Evolutionary conservation across 345 rosid species (phyloP).

Genomic region (Nephelium lappaceum): DNA sequence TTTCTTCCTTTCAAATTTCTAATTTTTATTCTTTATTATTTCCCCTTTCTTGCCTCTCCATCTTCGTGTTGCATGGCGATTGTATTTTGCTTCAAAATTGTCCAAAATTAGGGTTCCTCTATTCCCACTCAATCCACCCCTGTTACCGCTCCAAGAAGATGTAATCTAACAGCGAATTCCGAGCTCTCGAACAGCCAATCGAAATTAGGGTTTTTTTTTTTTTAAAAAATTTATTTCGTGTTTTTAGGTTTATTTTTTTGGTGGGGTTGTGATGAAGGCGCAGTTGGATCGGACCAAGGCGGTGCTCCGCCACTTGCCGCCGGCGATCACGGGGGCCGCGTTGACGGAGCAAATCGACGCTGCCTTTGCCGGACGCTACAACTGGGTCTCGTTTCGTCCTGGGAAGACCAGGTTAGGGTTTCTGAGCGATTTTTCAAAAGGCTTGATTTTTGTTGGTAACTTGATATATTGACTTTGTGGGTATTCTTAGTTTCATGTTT

Average conservation of each 20-base stretch:
- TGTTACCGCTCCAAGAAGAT: constrained; percentile 25
- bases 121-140: constrained; percentile 14
- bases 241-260: constrained; percentile 38
- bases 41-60: neutral
- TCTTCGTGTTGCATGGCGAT: constrained; percentile 13
- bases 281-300: constrained; percentile 68
- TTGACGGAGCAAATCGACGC: constrained; percentile 58
- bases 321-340: constrained; percentile 49
- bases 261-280: constrained; percentile 52
- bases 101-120: neutral
- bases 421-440: neutral
- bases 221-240: constrained; percentile 28
- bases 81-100: constrained; percentile 17
- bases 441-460: neutral
- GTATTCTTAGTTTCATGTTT: neutral
- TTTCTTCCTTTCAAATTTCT: no score
- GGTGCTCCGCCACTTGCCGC: constrained; percentile 77
- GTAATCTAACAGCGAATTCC: constrained; percentile 32
- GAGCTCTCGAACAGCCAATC: neutral
- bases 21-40: neutral
- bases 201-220: constrained; percentile 18
- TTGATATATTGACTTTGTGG: neutral
- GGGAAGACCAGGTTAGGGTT: constrained; percentile 64
- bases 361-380: constrained; percentile 58
- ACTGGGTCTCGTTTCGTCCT: constrained; percentile 62